phyloP scores from a whole-genome alignment of 192 early-diverging fungal genomes.

The Rhizoclosmatium globosum region DNA sequence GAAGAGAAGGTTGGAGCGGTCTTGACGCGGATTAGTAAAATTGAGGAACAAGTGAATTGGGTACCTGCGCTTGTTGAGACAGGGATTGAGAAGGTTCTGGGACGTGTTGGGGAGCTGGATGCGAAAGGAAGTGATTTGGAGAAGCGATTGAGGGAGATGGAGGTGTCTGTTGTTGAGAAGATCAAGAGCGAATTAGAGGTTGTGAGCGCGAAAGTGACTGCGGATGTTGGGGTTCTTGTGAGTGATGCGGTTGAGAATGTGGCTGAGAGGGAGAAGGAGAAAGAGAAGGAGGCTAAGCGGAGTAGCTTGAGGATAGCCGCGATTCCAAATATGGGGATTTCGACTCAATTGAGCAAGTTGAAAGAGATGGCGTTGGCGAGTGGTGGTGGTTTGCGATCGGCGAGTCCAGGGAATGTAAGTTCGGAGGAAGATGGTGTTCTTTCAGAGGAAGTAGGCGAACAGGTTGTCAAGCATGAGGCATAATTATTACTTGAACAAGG shows the following conservation, averaged over 20 bases:
- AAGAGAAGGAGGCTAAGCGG: background rate
- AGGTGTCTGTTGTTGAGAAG: background rate
- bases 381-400: background rate
- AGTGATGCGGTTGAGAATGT: background rate
- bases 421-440: background rate
- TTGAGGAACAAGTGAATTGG: too few relatives aligned
- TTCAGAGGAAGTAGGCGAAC: background rate
- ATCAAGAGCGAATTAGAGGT: conserved; percentile 7
- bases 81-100: too few relatives aligned
- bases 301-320: conserved; percentile 1
- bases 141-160: background rate
- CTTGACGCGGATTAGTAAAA: too few relatives aligned
- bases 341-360: conserved; percentile 7
- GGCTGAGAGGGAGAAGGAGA: background rate
- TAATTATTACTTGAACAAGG: too few relatives aligned
- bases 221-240: background rate
- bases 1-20: background rate
- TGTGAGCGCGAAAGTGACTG: background rate
- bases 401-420: background rate
- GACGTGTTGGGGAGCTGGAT: background rate
- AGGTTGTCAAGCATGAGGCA: background rate
- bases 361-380: conserved; percentile 1
- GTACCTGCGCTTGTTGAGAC: too few relatives aligned
- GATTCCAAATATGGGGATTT: conserved; percentile 31
- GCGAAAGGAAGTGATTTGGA: background rate